Percentiles rank a stretch among this genome's conserved stretches.
These are phyloP conservation scores for Galium porrigens DNA, from an alignment of 305 asterid species.

Conservation along the genomic window DNA sequence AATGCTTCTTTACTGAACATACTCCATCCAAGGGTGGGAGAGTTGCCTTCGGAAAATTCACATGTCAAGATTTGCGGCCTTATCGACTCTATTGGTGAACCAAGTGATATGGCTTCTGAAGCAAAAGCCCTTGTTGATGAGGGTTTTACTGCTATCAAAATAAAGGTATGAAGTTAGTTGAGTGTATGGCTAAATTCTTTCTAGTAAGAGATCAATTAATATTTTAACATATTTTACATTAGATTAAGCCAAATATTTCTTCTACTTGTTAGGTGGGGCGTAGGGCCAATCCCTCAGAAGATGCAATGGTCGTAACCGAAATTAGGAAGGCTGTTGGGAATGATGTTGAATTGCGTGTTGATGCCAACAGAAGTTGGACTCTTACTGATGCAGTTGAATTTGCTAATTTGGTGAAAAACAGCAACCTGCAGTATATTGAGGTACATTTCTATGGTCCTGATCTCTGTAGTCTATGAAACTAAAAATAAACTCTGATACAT, in stretches of 20 bases:
- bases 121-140: slow-evolving; percentile 61
- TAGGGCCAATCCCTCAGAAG: slow-evolving; percentile 52
- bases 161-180: slow-evolving; percentile 37
- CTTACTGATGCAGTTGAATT: slow-evolving; percentile 59
- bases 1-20: slow-evolving; percentile 47
- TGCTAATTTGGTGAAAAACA: slow-evolving; percentile 51
- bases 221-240: neutral
- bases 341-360: slow-evolving; percentile 60
- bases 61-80: slow-evolving; percentile 67
- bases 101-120: slow-evolving; percentile 50
- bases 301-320: slow-evolving; percentile 62
- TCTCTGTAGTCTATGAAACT: neutral
- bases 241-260: neutral
- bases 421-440: slow-evolving; percentile 81
- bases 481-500: neutral
- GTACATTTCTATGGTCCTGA: slow-evolving; percentile 23
- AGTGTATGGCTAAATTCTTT: neutral
- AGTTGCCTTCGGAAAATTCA: slow-evolving; percentile 22
- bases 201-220: neutral
- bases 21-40: slow-evolving; percentile 38
- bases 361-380: slow-evolving; percentile 77
- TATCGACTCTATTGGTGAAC: slow-evolving; percentile 63
- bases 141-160: slow-evolving; percentile 74
- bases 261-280: slow-evolving; percentile 58
- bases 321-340: slow-evolving; percentile 67